Base-by-base conservation (phyloP, 805 yeast genomes). In the Kregervanrija pseudodelftensis region DNA sequence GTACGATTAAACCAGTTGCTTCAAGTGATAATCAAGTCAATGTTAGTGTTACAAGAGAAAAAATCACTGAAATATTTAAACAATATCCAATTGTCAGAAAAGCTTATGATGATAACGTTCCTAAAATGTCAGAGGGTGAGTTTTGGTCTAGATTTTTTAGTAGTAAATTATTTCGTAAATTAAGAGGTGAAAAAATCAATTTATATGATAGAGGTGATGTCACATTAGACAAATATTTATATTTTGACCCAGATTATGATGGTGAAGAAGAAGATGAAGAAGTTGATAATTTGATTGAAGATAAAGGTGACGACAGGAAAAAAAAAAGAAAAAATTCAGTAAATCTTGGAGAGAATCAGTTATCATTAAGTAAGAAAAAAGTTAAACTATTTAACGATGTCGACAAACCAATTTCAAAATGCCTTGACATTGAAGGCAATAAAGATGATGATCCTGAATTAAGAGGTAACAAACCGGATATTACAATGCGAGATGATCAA, bases 71-170 rank as follows among this genome's bases (percentile, higher is more conserved):
- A 50, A 88, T 93, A 16, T 90, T 93, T 60, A 86, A 82, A 42
- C 95, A 91, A 47, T 93, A 91, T 58, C 99, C 99, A 0, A 79
- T 90, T 34, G 95, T 93, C 22, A 79, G 86, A 48, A 79, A 77
- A 50, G 98, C 98, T 0, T 93, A 85, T 58, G 81, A 79, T 47
- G 99, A 93, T 44, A 81, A 81, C 46, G 99, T 93, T 4, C 99
- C 98, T 1, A 81, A 82, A 49, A 72, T 93, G 43, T 75, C 78
- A 40, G 98, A 93, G 60, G 90, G 91, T 36, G 95, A 85, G 58
- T 93, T 93, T 56, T 93, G 99, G 99, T 87, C 95, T 10, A 70
- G 97, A 49, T 93, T 93, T 57, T 93, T 93, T 71, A 82, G 87
- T 56, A 89, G 97, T 0, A 84, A 88, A 55, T 67, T 93, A 48